A percentile compares a stretch with the other conserved stretches of the same genome.
phyloP scores from a whole-genome alignment of 768 basidiomycete genomes.

The Artomyces pyxidatus region DNA sequence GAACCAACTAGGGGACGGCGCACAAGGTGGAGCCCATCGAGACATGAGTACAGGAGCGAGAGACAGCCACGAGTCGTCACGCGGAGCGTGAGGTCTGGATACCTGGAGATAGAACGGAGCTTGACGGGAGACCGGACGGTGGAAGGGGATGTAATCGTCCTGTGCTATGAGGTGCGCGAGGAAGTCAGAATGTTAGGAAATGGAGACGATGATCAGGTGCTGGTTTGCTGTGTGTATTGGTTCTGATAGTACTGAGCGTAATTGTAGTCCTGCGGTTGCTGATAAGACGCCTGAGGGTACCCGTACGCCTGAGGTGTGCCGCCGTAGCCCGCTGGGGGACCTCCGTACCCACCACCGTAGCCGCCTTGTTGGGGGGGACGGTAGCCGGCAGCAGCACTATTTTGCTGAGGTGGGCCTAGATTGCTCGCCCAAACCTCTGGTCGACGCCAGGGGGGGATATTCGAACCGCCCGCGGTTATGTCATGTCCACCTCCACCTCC shows the following conservation, averaged over 20 bases:
- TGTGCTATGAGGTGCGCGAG: slow-evolving; percentile 17
- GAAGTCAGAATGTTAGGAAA: slow-evolving; percentile 17
- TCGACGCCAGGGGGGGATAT: slow-evolving; percentile 85
- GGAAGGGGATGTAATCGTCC: slow-evolving; percentile 15
- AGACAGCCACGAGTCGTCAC: slow-evolving; percentile 1
- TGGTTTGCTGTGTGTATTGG: slow-evolving; percentile 75
- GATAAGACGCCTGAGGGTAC: slow-evolving; percentile 12
- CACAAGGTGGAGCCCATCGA: slow-evolving; percentile 9
- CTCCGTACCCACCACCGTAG: slow-evolving; percentile 33
- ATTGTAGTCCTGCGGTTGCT: slow-evolving; percentile 65
- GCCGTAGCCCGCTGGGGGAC: slow-evolving; percentile 13
- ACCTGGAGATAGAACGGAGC: slow-evolving; percentile 11
- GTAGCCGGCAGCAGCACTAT: slow-evolving; percentile 43
- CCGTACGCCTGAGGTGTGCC: slow-evolving; percentile 9
- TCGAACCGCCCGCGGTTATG: slow-evolving; percentile 55
- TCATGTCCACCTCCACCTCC: slow-evolving; percentile 52
- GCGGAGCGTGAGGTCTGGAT: slow-evolving; percentile 3
- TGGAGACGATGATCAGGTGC: slow-evolving; percentile 35
- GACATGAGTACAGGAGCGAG: slow-evolving; percentile 15
- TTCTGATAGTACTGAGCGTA: slow-evolving; percentile 86
- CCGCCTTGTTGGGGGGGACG: slow-evolving; percentile 63
- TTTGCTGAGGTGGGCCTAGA: slow-evolving; percentile 30
- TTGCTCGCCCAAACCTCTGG: slow-evolving; percentile 77
- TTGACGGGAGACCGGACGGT: slow-evolving; percentile 11
- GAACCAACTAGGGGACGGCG: slow-evolving; percentile 4